Evolutionary conservation across 495 filamentous ascomycete species (phyloP), one percentile per base, ranked within the genome.

Genomic region (Baudoinia panamericana): DNA sequence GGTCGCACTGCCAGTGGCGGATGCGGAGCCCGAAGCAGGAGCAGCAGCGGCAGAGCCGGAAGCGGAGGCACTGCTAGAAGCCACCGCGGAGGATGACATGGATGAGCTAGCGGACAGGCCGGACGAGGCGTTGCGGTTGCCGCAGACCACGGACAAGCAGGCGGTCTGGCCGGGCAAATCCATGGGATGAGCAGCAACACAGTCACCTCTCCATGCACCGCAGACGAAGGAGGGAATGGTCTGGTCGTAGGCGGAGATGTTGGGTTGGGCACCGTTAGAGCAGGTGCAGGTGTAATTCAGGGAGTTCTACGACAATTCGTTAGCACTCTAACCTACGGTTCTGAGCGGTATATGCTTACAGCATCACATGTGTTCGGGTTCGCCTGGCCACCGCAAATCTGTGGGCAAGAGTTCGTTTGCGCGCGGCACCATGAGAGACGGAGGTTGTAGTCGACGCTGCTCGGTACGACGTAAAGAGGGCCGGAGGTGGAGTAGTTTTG

Each of bases 171-270:
- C 63, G 8, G 56, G 48, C 20, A 63, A 58, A 53, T 70, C 58
- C 36, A 63, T 55, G 43, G 64, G 59, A 55, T 70, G 56, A 27
- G 57, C 41, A 4, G 47, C 26, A 47, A 73, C 65, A 59, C 75
- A 80, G 45, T 71, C 57, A 31, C 39, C 53, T 43, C 54, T 70
- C 50, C 60, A 68, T 19, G 52, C 54, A 29, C 67, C 34, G 63
- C 75, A 80, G 52, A 70, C 64, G 53, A 61, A 67, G 60, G 64
- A 73, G 29, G 75, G 75, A 23, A 78, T 56, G 19, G 71, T 75
- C 51, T 67, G 53, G 24, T 54, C 31, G 60, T 72, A 80, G 39
- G 56, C 54, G 19, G 56, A 51, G 46, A 75, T 63, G 51, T 75
- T 63, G 48, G 75, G 72, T 6, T 36, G 44, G 15, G 55, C 64